Percentiles rank a stretch among this genome's conserved stretches.
phyloP scores from a whole-genome alignment of 768 basidiomycete species.

The Mycena indigotica region DNA sequence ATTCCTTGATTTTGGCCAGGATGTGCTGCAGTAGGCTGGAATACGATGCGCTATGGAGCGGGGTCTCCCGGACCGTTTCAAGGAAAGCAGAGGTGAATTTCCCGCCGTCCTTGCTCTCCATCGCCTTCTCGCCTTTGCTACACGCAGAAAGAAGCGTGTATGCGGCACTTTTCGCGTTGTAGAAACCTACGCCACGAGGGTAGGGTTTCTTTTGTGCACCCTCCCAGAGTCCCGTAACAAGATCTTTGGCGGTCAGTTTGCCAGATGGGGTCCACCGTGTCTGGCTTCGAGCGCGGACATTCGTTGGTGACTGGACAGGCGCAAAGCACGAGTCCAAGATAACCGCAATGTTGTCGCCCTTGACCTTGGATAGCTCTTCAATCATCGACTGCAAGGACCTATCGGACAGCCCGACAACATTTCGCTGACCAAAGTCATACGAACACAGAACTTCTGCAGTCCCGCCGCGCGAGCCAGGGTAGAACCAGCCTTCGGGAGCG shows the following conservation, averaged over 20 bases:
- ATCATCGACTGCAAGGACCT: conserved; percentile 65
- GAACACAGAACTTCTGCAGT: conserved; percentile 64
- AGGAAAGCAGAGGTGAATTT: conserved; percentile 61
- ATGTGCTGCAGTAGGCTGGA: conserved; percentile 49
- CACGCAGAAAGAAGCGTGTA: conserved; percentile 65
- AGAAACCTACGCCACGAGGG: conserved; percentile 45
- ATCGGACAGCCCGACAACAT: conserved; percentile 65
- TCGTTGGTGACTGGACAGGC: conserved; percentile 38
- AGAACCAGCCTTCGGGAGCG: conserved; percentile 65
- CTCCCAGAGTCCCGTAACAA: conserved; percentile 59
- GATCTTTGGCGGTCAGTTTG: conserved; percentile 52
- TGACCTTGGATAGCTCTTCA: conserved; percentile 52
- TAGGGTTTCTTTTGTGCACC: conserved; percentile 42
- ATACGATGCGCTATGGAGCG: conserved; percentile 59
- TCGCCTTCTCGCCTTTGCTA: conserved; percentile 53
- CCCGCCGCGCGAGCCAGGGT: conserved; percentile 35
- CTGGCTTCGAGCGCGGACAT: conserved; percentile 46
- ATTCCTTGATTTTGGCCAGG: conserved; percentile 37
- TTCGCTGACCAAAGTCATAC: conserved; percentile 62
- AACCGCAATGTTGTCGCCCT: conserved; percentile 72
- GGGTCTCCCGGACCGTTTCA: conserved; percentile 42
- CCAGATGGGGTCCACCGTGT: conserved; percentile 63
- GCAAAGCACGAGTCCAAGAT: conserved; percentile 70
- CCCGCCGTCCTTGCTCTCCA: conserved; percentile 65
- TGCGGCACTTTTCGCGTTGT: conserved; percentile 39